phyloP scores from a whole-genome alignment of 495 filamentous ascomycete species.

The Parathielavia appendiculata region DNA sequence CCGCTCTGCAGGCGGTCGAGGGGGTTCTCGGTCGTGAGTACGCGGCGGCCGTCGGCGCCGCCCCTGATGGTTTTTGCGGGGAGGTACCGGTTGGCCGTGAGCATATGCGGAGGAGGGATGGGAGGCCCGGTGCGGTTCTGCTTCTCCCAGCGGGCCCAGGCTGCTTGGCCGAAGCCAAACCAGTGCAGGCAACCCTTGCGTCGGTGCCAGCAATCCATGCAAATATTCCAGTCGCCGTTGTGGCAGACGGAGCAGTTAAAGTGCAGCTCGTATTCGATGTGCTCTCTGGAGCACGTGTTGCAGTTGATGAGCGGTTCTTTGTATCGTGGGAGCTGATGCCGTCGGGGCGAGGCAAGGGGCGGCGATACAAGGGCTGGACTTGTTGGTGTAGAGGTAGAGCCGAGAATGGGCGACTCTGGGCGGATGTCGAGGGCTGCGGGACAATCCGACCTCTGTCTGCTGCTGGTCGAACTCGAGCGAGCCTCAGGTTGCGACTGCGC shows the following conservation, averaged over 20 bases:
- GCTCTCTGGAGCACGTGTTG: slow-evolving; percentile 54
- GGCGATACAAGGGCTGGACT: slow-evolving; percentile 21
- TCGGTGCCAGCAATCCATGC: slow-evolving; percentile 67
- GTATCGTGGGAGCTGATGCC: slow-evolving; percentile 45
- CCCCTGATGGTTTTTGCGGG: slow-evolving; percentile 45
- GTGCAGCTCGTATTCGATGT: slow-evolving; percentile 78
- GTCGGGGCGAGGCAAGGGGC: slow-evolving; percentile 20
- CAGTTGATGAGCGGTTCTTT: slow-evolving; percentile 69
- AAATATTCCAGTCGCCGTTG: slow-evolving; percentile 68
- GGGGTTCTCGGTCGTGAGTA: slow-evolving; percentile 60
- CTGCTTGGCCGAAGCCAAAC: slow-evolving; percentile 67
- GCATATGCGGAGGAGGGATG: slow-evolving; percentile 56
- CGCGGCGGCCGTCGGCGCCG: slow-evolving; percentile 46
- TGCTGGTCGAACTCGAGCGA: neutral
- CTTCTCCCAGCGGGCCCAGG: slow-evolving; percentile 54
- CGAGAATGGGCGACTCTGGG: slow-evolving; percentile 15
- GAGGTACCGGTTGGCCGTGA: slow-evolving; percentile 62
- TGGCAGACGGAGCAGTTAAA: slow-evolving; percentile 68
- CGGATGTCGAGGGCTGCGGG: slow-evolving; percentile 18
- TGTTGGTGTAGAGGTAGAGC: slow-evolving; percentile 15
- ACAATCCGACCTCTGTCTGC: slow-evolving; percentile 7
- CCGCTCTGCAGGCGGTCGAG: slow-evolving; percentile 63
- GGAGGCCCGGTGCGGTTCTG: slow-evolving; percentile 21
- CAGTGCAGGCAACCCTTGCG: slow-evolving; percentile 73
- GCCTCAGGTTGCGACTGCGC: slow-evolving; percentile 7